Percentiles rank a stretch among this genome's conserved stretches.
Evolutionary conservation across 129 eudicot genomes (phyloP).

Genomic region (Silybum marianum): DNA sequence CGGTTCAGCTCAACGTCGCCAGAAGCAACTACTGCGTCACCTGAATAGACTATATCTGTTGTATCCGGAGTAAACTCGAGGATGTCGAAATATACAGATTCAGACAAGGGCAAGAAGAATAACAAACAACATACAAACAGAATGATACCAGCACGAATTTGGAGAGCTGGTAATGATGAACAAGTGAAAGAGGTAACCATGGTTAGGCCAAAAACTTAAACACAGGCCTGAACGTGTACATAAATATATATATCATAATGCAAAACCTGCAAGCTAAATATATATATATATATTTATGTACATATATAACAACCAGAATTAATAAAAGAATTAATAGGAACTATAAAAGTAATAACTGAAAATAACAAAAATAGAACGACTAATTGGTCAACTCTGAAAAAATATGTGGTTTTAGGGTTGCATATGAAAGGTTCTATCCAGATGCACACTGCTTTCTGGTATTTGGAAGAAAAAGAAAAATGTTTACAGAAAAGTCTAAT

Average conservation of each 20-base stretch:
- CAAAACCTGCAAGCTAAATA: background rate
- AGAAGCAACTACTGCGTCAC: conserved; percentile 26
- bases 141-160: background rate
- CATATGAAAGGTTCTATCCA: background rate
- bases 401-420: background rate
- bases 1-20: conserved; percentile 30
- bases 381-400: background rate
- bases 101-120: background rate
- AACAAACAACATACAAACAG: background rate
- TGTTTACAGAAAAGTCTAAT: background rate
- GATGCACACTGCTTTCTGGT: background rate
- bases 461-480: too few species aligned
- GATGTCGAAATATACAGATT: conserved; percentile 26
- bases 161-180: background rate
- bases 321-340: too few species aligned
- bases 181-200: background rate
- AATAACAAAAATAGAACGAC: background rate
- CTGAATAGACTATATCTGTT: conserved; percentile 15
- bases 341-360: too few species aligned
- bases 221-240: background rate
- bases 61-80: background rate
- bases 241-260: background rate
- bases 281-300: too few species aligned
- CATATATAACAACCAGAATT: too few species aligned
- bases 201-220: background rate